A percentile compares a stretch with the other conserved stretches of the same genome.
These are phyloP conservation scores for Aurifilum marmelostoma DNA, from an alignment of 2,329 filamentous ascomycete genomes.

Conservation along the genomic window DNA sequence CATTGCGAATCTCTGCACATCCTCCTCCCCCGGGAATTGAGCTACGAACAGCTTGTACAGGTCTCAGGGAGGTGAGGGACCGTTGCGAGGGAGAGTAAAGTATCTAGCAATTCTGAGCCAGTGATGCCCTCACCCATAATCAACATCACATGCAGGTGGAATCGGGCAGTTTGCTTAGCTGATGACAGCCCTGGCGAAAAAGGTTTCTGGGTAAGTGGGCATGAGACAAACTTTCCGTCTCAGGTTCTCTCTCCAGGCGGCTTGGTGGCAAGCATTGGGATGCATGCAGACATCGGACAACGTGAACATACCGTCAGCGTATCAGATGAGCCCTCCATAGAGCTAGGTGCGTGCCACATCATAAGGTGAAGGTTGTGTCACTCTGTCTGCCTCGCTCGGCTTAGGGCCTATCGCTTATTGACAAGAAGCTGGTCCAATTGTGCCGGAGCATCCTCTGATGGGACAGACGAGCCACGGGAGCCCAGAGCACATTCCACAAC, in stretches of 20 bases:
- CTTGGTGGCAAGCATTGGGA: not conserved
- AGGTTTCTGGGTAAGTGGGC: too few relatives aligned
- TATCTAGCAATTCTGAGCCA: not conserved
- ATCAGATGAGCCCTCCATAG: not conserved
- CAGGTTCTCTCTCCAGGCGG: not conserved
- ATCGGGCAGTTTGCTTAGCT: not conserved
- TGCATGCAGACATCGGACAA: not conserved
- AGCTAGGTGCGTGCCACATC: not conserved
- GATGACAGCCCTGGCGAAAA: not conserved
- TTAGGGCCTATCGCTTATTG: not conserved
- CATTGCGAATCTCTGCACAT: not conserved
- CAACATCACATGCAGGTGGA: too few relatives aligned
- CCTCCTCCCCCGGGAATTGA: not conserved
- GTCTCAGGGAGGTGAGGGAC: not conserved
- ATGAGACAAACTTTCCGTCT: not conserved
- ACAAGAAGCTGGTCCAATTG: not conserved
- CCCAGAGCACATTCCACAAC: not conserved
- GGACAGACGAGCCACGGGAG: not conserved
- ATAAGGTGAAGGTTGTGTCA: not conserved
- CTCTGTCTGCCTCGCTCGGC: not conserved
- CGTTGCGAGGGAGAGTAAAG: not conserved
- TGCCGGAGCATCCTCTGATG: not conserved
- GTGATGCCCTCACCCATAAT: not conserved
- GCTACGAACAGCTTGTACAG: not conserved
- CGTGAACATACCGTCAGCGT: not conserved